phyloP scores from a whole-genome alignment of 2,329 filamentous ascomycete genomes.

The Rutstroemia sp. region DNA sequence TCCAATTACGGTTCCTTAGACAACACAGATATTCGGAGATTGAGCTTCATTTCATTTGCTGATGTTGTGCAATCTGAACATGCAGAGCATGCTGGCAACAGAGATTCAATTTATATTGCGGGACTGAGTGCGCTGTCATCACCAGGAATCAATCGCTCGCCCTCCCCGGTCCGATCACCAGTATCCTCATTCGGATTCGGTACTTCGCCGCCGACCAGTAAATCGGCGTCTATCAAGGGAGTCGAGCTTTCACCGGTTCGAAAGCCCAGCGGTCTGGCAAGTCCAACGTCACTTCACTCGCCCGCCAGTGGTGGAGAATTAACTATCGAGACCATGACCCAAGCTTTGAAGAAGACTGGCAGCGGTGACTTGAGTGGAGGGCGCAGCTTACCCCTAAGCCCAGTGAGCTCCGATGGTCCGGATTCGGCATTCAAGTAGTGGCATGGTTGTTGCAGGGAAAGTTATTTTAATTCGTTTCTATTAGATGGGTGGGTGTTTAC shows the following conservation, averaged over 20 bases:
- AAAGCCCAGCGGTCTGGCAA: constrained; percentile 45
- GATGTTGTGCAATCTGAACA: constrained; percentile 88
- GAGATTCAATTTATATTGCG: constrained; percentile 63
- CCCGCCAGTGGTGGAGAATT: constrained; percentile 59
- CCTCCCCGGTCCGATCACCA: constrained; percentile 73
- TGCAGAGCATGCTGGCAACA: constrained; percentile 51
- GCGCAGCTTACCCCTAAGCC: constrained; percentile 51
- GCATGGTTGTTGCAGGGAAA: constrained; percentile 1
- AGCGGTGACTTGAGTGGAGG: constrained; percentile 65
- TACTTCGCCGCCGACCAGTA: constrained; percentile 69
- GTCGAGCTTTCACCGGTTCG: constrained; percentile 58
- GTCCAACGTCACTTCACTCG: constrained; percentile 50
- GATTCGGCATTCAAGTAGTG: constrained; percentile 23
- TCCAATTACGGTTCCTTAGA: constrained; percentile 76
- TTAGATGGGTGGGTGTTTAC: not conserved
- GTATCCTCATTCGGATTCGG: constrained; percentile 63
- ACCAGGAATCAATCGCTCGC: constrained; percentile 52
- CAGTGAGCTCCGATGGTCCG: constrained; percentile 37
- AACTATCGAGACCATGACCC: constrained; percentile 88
- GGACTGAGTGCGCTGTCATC: constrained; percentile 56
- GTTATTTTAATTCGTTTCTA: not conserved
- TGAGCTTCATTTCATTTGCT: constrained; percentile 95
- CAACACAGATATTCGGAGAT: constrained; percentile 66
- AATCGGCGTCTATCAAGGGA: constrained; percentile 65
- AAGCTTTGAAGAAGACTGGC: constrained; percentile 76